Base-by-base conservation (phyloP, 1,284 basidiomycete species). In the Trichosporon sp. region DNA sequence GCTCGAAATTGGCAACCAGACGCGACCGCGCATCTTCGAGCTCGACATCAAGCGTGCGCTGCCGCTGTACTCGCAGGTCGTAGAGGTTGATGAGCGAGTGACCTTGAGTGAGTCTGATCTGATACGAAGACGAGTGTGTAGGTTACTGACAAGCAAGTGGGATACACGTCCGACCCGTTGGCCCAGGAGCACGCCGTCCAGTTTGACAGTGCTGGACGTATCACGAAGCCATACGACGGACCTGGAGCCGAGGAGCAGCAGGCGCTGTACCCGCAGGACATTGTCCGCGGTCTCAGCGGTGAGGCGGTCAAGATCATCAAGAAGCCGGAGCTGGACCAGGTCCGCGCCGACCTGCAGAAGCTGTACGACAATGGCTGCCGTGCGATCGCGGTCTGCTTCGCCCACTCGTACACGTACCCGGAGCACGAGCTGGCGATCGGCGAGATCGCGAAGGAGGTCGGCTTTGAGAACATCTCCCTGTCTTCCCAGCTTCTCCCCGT, bases 401-500 rank as follows among this genome's bases (percentile, higher is more conserved):
- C 90, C 21, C 94, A 95, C 77, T 92, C 91, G 19, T 96, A 95
- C 65, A 82, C 81, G 3, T 83, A 75, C 65, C 80, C 81, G 14
- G 78, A 78, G 2, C 83, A 84, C 70, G 94, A 97, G 78, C 81
- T 83, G 4, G 79, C 85, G 36, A 81, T 97, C 23, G 92, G 88
- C 13, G 81, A 83, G 1, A 77, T 96, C 34, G 92, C 95, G 3
- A 84, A 86, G 54, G 83, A 85, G 59, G 74, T 94, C 13, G 93
- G 95, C 16, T 98, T 97, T 79, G 32, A 66, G 31, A 91, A 96
- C 63, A 86, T 98, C 69, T 95, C 92, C 5, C 86, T 92, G 69
- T 95, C 92, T 0, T 89, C 91, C 1, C 86, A 89, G 68, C 85
- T 97, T 8, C 86, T 94, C 61, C 91, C 95, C 2, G 95, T 95